Evolutionary conservation across 768 basidiomycete genomes (phyloP), one percentile per base, ranked within the genome.

Genomic region (Hericium alpestre): DNA sequence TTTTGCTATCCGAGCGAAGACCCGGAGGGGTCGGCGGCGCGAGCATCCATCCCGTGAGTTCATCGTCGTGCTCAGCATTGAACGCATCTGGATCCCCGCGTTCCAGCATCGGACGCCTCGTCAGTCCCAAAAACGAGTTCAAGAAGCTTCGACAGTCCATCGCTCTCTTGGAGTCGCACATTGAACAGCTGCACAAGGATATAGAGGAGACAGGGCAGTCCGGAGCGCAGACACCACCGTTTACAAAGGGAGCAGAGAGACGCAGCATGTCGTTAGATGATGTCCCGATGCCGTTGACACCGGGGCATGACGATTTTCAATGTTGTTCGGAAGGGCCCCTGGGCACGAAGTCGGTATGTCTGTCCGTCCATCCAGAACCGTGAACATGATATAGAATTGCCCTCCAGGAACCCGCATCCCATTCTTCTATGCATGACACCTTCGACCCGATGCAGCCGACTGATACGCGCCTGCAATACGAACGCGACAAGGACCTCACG

Each of bases 131-230:
- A 13, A 57, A 60, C 12, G 61, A 62, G 11, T 60, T 62, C 25
- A 55, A 55, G 25, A 62, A 58, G 39, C 58, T 62, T 20, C 61
- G 61, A 39, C 61, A 62, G 15, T 62, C 61, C n/a, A 54, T 62
- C 4, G 57, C 59, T n/a, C 54, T 61, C 1, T 60, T 62, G 15
- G 61, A 62, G 40, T 58, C 59, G 51, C 61, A 62, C 37, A 25
- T 61, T 37, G 22, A 20, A 16, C 40, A 46, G 20, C 32, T 53
- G n/a, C 49, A 51, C 27, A 23, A 37, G 25, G 25, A 25, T 27
- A 6, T 18, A 52, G 39, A 18, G 53, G 52, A 38, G 54, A 59
- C 15, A 48, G 55, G 43, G 22, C 53, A 32, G 23, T 55, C 9
- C 40, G 47, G 27, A 3, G 46, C 12, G 37, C 3, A 50, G 11